These are phyloP conservation scores for Aschersonia sp. DNA, from an alignment of 2,329 filamentous ascomycete genomes.

Conservation along the genomic window DNA sequence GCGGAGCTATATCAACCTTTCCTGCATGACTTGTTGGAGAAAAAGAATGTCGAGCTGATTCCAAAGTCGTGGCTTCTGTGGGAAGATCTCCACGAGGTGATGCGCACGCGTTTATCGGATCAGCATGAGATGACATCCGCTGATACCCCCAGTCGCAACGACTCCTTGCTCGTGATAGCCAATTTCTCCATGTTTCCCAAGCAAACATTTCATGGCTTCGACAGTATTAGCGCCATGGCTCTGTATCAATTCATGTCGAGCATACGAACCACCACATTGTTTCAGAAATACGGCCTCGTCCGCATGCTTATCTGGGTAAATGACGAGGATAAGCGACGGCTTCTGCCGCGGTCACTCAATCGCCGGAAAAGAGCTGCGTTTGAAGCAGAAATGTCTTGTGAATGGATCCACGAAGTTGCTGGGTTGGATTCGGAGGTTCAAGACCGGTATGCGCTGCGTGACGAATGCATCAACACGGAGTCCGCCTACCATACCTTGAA, in stretches of 20 bases:
- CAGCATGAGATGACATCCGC: constrained; percentile 29
- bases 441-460: constrained; percentile 22
- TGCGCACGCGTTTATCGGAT: constrained; percentile 35
- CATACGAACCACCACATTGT: constrained; percentile 40
- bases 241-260: constrained; percentile 46
- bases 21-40: constrained; percentile 41
- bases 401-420: constrained; percentile 45
- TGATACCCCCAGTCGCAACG: constrained; percentile 40
- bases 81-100: constrained; percentile 39
- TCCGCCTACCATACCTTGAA: constrained; percentile 23
- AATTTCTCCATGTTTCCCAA: constrained; percentile 46
- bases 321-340: constrained; percentile 38
- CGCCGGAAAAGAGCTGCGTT: constrained; percentile 41
- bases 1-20: constrained; percentile 40
- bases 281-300: constrained; percentile 66
- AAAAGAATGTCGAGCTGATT: constrained; percentile 33
- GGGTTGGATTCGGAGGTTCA: constrained; percentile 18
- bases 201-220: constrained; percentile 32
- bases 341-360: constrained; percentile 46
- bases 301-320: constrained; percentile 64
- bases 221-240: constrained; percentile 42
- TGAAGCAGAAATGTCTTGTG: constrained; percentile 44
- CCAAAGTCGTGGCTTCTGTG: constrained; percentile 44
- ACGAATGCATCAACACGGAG: constrained; percentile 31
- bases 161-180: constrained; percentile 57